Percentiles rank a stretch among this genome's conserved stretches.
Conservation (phyloP, 2,329 filamentous ascomycete species). For the Fusarium penzigii region DNA sequence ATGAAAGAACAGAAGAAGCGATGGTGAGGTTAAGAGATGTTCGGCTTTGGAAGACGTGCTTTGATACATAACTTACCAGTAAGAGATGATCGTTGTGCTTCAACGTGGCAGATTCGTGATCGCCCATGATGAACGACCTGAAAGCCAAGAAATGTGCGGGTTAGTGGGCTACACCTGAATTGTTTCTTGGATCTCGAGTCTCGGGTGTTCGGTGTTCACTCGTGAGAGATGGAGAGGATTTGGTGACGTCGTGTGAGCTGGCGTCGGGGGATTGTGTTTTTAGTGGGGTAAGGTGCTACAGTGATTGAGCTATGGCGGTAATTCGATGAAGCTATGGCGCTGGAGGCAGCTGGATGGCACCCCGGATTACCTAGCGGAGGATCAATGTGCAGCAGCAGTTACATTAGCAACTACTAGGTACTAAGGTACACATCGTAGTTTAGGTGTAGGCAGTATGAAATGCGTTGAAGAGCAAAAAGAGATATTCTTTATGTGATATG, state of each 20-base stretch:
- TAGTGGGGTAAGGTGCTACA: background rate
- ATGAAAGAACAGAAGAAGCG: background rate
- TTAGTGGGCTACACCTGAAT: background rate
- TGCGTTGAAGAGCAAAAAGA: too few species aligned
- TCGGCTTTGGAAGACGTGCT: slow-evolving; percentile 3
- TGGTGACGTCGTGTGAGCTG: background rate
- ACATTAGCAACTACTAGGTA: too few species aligned
- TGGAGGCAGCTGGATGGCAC: too few species aligned
- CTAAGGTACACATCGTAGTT: too few species aligned
- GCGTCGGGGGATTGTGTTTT: background rate
- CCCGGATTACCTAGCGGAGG: too few species aligned
- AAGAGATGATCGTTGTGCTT: slow-evolving; percentile 3
- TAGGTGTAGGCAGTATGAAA: too few species aligned
- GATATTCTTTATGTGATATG: too few species aligned
- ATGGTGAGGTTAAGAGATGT: slow-evolving; percentile 6
- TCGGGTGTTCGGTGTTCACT: background rate
- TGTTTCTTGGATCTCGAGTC: background rate
- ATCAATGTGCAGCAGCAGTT: too few species aligned
- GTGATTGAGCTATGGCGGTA: background rate
- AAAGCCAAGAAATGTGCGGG: background rate
- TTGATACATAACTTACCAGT: background rate
- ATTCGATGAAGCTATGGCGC: too few species aligned
- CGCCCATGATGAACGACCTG: background rate
- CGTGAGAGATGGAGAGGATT: background rate
- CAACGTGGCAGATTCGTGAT: background rate